Percentiles rank a stretch among this genome's conserved stretches.
These are phyloP conservation scores for Gillenia trifoliata DNA, from an alignment of 306 rosid species.

Conservation along the genomic window DNA sequence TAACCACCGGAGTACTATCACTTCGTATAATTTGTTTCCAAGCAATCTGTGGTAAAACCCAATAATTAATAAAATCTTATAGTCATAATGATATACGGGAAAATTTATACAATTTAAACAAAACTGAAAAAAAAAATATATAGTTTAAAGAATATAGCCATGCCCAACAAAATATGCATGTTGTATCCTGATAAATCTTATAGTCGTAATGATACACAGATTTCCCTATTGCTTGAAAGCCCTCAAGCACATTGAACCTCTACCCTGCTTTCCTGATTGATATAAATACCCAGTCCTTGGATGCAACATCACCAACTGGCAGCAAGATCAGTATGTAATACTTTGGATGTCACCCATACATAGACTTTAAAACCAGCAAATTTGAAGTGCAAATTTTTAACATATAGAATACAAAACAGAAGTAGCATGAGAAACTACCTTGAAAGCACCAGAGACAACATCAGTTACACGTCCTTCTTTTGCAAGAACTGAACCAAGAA, in stretches of 20 bases:
- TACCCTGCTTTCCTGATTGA: background rate
- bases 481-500: constrained; percentile 78
- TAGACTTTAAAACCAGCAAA: background rate
- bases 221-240: background rate
- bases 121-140: background rate
- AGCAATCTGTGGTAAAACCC: constrained; percentile 46
- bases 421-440: constrained; percentile 41
- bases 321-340: background rate
- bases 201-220: background rate
- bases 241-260: background rate
- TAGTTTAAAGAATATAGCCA: background rate
- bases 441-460: constrained; percentile 69
- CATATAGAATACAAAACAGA: background rate
- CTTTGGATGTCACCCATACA: background rate
- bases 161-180: background rate
- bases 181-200: background rate
- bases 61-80: background rate
- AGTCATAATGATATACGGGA: background rate
- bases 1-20: constrained; percentile 47
- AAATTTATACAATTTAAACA: background rate
- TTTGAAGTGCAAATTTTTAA: background rate
- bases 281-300: background rate
- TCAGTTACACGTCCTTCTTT: constrained; percentile 75
- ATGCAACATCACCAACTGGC: background rate
- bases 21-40: constrained; percentile 45